These are phyloP conservation scores for Penicillium sp. DNA, from an alignment of 2,329 filamentous ascomycete genomes.

Conservation along the genomic window DNA sequence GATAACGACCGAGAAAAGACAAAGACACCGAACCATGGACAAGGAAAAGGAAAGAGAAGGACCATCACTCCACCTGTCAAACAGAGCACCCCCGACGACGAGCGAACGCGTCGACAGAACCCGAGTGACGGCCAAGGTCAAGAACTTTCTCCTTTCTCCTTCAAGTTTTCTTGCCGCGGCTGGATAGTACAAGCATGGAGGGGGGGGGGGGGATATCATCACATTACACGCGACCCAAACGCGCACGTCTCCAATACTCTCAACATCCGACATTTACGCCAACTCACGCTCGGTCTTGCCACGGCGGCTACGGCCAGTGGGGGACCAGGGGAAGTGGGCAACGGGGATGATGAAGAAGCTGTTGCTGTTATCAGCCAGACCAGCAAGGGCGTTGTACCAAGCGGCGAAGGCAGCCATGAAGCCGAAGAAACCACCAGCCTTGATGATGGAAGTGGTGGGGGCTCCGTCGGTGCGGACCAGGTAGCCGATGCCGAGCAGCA, in stretches of 20 bases:
- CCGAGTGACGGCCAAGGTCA: neutral
- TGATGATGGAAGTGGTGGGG: slow-evolving; percentile 57
- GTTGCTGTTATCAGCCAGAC: slow-evolving; percentile 68
- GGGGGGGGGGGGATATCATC: slow-evolving; percentile 39
- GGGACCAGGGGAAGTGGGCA: slow-evolving; percentile 92
- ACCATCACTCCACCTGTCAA: neutral
- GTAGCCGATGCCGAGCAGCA: slow-evolving; percentile 69
- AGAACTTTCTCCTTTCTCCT: neutral
- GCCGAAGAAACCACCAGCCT: slow-evolving; percentile 78
- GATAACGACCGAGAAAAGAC: neutral
- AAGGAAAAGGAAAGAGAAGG: neutral
- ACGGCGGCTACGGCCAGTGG: slow-evolving; percentile 66
- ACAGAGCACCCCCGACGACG: slow-evolving; percentile 3
- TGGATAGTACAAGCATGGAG: slow-evolving; percentile 19
- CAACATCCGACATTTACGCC: slow-evolving; percentile 27
- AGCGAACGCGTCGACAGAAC: slow-evolving; percentile 11
- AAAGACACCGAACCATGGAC: neutral
- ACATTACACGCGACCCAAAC: slow-evolving; percentile 25
- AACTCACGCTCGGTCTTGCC: slow-evolving; percentile 53
- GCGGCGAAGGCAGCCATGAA: slow-evolving; percentile 77
- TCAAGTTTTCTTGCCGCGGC: neutral
- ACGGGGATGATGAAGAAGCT: slow-evolving; percentile 95
- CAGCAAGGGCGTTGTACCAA: slow-evolving; percentile 85
- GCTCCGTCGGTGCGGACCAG: slow-evolving; percentile 50
- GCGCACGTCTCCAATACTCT: neutral